Conservation (phyloP, 176 grass and related monocot genomes). For the Thalia dealbata region DNA sequence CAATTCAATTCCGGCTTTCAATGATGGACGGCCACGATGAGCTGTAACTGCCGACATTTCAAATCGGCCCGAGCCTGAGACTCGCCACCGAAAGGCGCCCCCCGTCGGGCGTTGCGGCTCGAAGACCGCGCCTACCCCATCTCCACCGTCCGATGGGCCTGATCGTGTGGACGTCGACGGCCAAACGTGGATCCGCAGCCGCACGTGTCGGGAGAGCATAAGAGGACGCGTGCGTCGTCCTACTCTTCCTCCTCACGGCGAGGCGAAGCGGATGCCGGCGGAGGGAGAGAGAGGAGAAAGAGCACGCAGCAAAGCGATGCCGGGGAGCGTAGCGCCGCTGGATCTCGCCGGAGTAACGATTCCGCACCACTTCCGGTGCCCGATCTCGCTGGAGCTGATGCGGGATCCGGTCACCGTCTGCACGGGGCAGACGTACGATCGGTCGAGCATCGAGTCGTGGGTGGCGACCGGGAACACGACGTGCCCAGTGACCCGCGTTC, state of each 20-base stretch:
- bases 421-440: slow-evolving; percentile 91
- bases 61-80: not conserved
- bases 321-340: slow-evolving; percentile 44
- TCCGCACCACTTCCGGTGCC: slow-evolving; percentile 88
- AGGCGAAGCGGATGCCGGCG: not conserved
- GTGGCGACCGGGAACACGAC: slow-evolving; percentile 89
- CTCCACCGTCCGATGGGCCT: not conserved
- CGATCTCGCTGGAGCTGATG: slow-evolving; percentile 97
- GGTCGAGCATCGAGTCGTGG: slow-evolving; percentile 89
- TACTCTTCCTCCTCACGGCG: not conserved
- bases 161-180: not conserved
- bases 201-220: not conserved
- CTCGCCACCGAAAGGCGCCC: not conserved
- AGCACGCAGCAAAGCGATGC: slow-evolving; percentile 26
- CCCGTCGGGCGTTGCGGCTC: not conserved
- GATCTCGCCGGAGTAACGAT: slow-evolving; percentile 53
- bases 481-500: slow-evolving; percentile 75
- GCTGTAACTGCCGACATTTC: slow-evolving; percentile 4
- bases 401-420: slow-evolving; percentile 77
- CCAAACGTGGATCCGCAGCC: not conserved
- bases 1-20: not conserved
- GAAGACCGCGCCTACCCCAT: not conserved
- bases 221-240: not conserved
- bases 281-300: not conserved
- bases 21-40: not conserved